Evolutionary conservation across 495 filamentous ascomycete species (phyloP).

Genomic region (Cudoniella acicularis): DNA sequence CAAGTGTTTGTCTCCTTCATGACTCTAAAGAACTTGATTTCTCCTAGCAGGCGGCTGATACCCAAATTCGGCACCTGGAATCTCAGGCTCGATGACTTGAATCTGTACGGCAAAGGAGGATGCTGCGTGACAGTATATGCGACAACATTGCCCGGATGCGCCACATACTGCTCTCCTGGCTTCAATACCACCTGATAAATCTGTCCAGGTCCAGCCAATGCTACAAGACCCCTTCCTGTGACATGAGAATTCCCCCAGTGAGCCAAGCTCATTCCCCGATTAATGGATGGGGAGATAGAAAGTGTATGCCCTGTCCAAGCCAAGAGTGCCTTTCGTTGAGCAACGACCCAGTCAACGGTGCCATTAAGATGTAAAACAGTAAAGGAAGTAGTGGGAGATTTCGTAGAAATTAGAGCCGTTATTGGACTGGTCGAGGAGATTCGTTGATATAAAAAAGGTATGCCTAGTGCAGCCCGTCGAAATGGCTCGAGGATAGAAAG

Average conservation of each 20-base stretch:
- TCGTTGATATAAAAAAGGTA: conserved; percentile 93
- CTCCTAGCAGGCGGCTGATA: conserved; percentile 50
- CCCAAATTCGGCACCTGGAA: conserved; percentile 72
- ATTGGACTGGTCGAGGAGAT: conserved; percentile 81
- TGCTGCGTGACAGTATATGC: conserved; percentile 77
- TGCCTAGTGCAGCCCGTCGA: conserved; percentile 67
- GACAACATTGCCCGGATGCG: conserved; percentile 81
- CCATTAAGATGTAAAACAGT: conserved; percentile 85
- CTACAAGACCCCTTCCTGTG: conserved; percentile 82
- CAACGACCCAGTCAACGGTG: conserved; percentile 92
- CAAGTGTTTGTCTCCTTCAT: conserved; percentile 68
- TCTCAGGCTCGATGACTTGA: conserved; percentile 69
- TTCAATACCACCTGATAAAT: conserved; percentile 77
- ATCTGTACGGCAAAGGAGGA: conserved; percentile 76
- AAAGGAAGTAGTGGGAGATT: conserved; percentile 78
- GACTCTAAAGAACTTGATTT: conserved; percentile 64
- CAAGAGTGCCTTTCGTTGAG: conserved; percentile 77
- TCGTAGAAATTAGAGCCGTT: conserved; percentile 81
- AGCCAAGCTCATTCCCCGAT: conserved; percentile 68
- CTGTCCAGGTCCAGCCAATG: conserved; percentile 78
- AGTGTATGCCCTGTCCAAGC: conserved; percentile 96
- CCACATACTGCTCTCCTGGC: conserved; percentile 79
- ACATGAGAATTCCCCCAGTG: conserved; percentile 89
- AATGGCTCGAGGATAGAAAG: conserved; percentile 84
- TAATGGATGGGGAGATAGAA: conserved; percentile 66